Percentiles rank a stretch among this genome's conserved stretches.
These are phyloP conservation scores for Tuber magnatum DNA, from an alignment of 495 filamentous ascomycete species.

Conservation along the genomic window DNA sequence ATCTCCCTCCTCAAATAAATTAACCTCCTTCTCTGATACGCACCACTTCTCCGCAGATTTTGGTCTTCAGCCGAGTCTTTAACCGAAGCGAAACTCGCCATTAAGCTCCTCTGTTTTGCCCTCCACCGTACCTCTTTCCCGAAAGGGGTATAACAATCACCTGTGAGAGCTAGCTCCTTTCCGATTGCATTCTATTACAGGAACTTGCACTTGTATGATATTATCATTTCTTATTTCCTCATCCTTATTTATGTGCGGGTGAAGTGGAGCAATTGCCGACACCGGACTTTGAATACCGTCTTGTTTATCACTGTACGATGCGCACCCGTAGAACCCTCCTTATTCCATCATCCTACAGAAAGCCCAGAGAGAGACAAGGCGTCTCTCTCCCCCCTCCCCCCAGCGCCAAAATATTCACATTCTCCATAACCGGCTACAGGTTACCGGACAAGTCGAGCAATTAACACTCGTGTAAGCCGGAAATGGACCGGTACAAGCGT, in stretches of 20 bases:
- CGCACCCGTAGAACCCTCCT: not conserved
- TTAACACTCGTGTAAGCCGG: not conserved
- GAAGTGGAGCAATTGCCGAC: constrained; percentile 1
- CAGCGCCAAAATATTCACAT: not conserved
- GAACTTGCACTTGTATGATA: constrained; percentile 7
- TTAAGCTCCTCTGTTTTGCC: constrained; percentile 4
- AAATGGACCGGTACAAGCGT: not conserved
- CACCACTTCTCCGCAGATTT: constrained; percentile 26
- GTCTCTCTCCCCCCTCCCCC: not conserved
- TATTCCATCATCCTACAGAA: not conserved
- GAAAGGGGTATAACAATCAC: not conserved
- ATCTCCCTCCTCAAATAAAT: constrained; percentile 33
- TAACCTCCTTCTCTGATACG: constrained; percentile 21
- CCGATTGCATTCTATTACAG: not conserved
- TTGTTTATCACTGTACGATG: not conserved
- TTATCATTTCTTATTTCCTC: constrained; percentile 9
- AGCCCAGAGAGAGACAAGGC: not conserved
- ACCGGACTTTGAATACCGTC: not conserved
- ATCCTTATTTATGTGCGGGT: not conserved
- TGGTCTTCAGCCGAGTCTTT: constrained; percentile 25
- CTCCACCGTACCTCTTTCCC: not conserved
- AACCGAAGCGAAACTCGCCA: constrained; percentile 20
- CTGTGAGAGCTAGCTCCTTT: not conserved
- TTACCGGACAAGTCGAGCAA: not conserved
- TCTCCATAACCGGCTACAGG: not conserved